These are phyloP conservation scores for Tubosaeta brunneosetosa DNA, from an alignment of 768 basidiomycete species.

Conservation along the genomic window DNA sequence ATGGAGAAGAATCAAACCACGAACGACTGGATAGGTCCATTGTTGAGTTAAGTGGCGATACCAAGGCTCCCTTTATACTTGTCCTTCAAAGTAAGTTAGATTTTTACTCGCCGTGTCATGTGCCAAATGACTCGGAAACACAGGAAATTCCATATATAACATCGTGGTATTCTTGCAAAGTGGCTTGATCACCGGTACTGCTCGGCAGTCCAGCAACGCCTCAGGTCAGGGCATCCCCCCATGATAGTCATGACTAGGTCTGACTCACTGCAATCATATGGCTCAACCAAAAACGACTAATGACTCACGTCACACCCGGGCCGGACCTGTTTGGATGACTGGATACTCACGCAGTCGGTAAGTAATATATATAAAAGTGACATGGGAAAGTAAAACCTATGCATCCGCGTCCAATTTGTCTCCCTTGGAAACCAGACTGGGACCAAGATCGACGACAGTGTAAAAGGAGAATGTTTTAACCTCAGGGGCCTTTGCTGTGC, in stretches of 20 bases:
- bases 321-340: neutral
- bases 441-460: conserved; percentile 75
- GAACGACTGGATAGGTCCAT: neutral
- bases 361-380: neutral
- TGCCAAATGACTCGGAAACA: neutral
- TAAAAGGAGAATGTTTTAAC: conserved; percentile 90
- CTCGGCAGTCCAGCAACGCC: neutral
- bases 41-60: neutral
- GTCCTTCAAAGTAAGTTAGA: neutral
- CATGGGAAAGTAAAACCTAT: conserved; percentile 3
- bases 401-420: conserved; percentile 32
- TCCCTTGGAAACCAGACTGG: conserved; percentile 59
- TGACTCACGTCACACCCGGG: neutral
- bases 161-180: too few species aligned
- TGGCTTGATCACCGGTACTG: neutral
- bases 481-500: conserved; percentile 54
- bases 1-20: neutral
- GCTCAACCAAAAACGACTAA: neutral
- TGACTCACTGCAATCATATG: neutral
- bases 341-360: neutral
- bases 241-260: neutral
- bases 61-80: neutral
- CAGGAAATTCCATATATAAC: neutral
- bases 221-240: too few species aligned
- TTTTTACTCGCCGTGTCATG: neutral